Percentiles rank a stretch among this genome's conserved stretches.
Evolutionary conservation across 129 eudicot genomes (phyloP).

Genomic region (Smallanthus sonchifolius): DNA sequence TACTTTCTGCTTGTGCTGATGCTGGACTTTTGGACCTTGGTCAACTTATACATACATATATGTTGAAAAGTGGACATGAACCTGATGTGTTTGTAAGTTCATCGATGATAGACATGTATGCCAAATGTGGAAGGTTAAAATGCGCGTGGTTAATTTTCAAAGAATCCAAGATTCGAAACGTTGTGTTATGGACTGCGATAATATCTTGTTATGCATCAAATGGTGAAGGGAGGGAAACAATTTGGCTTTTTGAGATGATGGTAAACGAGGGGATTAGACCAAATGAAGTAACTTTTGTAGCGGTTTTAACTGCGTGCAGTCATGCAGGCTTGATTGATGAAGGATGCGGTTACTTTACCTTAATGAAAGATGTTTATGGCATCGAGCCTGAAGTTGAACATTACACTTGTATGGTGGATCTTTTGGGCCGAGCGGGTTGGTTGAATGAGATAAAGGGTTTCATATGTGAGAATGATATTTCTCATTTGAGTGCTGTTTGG

Average conservation of each 20-base stretch:
- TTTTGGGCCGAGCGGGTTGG: conserved; percentile 68
- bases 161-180: conserved; percentile 37
- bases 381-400: conserved; percentile 57
- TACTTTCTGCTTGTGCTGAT: conserved; percentile 55
- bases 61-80: conserved; percentile 41
- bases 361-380: conserved; percentile 61
- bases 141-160: conserved; percentile 39
- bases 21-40: conserved; percentile 62
- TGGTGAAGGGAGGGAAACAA: conserved; percentile 61
- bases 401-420: conserved; percentile 80
- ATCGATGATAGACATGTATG: conserved; percentile 75
- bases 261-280: conserved; percentile 48
- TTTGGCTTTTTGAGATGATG: conserved; percentile 55
- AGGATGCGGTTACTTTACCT: conserved; percentile 52
- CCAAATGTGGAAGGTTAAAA: conserved; percentile 64
- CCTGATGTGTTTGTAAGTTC: conserved; percentile 54
- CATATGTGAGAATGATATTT: conserved; percentile 45
- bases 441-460: conserved; percentile 53
- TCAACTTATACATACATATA: conserved; percentile 54
- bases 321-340: conserved; percentile 69
- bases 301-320: conserved; percentile 63
- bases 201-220: conserved; percentile 64
- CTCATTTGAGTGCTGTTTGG: conserved; percentile 64
- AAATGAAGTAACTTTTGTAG: conserved; percentile 64
- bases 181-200: conserved; percentile 64